phyloP scores from a whole-genome alignment of 805 yeast genomes.

The Yarrowia keelungensis region DNA sequence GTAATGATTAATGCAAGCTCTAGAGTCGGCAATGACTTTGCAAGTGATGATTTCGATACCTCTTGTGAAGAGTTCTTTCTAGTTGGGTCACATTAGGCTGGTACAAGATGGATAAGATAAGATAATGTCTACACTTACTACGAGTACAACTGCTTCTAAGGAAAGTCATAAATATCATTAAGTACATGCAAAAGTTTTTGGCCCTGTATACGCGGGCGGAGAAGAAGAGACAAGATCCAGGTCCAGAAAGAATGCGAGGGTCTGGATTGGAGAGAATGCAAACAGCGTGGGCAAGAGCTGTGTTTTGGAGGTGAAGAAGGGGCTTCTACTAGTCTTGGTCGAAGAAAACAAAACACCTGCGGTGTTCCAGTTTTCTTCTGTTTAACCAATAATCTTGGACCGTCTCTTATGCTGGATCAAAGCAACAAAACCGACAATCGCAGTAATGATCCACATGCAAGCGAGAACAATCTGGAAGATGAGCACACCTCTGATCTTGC shows the following conservation, averaged over 20 bases:
- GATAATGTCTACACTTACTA: no score
- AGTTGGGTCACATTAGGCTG: no score
- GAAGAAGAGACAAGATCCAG: neutral
- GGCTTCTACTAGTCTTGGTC: no score
- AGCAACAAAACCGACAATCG: slow-evolving; percentile 42
- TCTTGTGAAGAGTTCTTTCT: no score
- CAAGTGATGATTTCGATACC: no score
- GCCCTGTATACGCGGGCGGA: neutral
- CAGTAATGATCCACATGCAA: slow-evolving; percentile 46
- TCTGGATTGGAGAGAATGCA: neutral
- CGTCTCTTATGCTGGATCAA: slow-evolving; percentile 39
- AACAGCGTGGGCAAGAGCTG: no score
- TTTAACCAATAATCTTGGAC: neutral
- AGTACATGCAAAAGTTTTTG: slow-evolving; percentile 32
- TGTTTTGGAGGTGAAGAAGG: no score
- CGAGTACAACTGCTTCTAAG: neutral
- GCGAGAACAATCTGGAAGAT: slow-evolving; percentile 45
- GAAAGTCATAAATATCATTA: slow-evolving; percentile 33
- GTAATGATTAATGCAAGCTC: no score
- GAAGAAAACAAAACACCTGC: no score
- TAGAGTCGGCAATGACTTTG: no score
- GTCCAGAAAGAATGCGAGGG: slow-evolving; percentile 9
- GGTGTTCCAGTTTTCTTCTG: no score
- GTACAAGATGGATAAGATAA: no score
- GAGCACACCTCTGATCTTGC: slow-evolving; percentile 45